These are phyloP conservation scores for Candida methanosorbosa DNA, from an alignment of 805 yeast species.

Conservation along the genomic window DNA sequence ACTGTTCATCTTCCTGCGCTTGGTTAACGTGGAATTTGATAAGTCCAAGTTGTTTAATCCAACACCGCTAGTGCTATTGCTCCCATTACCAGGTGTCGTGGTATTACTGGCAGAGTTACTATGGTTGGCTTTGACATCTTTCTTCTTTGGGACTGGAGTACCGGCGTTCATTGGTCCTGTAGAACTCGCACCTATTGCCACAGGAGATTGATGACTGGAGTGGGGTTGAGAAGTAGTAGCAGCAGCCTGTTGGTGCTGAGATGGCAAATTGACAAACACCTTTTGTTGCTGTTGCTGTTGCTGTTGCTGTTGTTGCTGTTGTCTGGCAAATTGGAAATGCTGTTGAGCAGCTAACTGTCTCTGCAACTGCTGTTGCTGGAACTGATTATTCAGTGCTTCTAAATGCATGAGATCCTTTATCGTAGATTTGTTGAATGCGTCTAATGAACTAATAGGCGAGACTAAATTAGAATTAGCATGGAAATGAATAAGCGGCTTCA, in stretches of 20 bases:
- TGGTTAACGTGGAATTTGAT: conserved; percentile 25
- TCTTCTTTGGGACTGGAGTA: too few relatives aligned
- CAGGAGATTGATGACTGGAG: neutral
- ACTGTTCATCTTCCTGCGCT: conserved; percentile 22
- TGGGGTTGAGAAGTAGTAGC: conserved; percentile 7
- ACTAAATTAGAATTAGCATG: conserved; percentile 37
- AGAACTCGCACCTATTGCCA: conserved; percentile 4
- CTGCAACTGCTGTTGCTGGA: conserved; percentile 4
- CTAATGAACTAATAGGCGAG: conserved; percentile 44
- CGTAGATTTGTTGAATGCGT: conserved; percentile 32
- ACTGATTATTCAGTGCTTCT: conserved; percentile 10
- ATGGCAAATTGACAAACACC: conserved; percentile 9
- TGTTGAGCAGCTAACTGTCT: conserved; percentile 17
- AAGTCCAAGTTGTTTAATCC: conserved; percentile 22
- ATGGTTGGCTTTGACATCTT: conserved; percentile 8
- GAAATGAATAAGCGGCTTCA: conserved; percentile 50
- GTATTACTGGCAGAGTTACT: too few relatives aligned
- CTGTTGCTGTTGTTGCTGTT: conserved; percentile 10
- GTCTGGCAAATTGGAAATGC: conserved; percentile 7
- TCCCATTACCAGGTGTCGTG: too few relatives aligned
- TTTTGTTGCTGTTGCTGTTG: conserved; percentile 9
- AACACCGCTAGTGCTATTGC: too few relatives aligned
- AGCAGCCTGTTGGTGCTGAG: conserved; percentile 4
- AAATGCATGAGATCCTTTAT: conserved; percentile 9
- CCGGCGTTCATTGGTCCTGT: conserved; percentile 3